Base-by-base conservation (phyloP, 2,329 filamentous ascomycete species). In the Botryotinia convoluta region DNA sequence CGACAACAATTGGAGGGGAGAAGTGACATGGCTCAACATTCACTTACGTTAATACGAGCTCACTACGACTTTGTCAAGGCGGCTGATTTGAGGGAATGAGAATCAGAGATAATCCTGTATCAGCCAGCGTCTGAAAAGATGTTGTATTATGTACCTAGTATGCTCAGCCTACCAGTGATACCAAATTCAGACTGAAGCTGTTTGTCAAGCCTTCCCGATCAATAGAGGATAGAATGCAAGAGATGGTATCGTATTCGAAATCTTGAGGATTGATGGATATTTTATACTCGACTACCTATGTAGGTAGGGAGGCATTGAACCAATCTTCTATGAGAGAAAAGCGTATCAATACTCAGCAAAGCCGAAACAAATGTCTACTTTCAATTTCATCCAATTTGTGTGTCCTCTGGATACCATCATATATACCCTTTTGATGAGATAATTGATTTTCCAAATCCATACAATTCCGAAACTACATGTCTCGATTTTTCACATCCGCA, bases 21-120 rank as follows among this genome's bases (percentile, higher is more conserved):
- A 26, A 39, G 67, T 69, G 18, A 16, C 37, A 44, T 60, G n/a
- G 51, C 37, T 44, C 48, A 68, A 22, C 18, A 29, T 54, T 39
- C n/a, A 39, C 22, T 26, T 54, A 16, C 8, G 45, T 54, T 26
- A 51, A 68, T 68, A 68, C 64, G 45, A 68, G 64, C 32, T 67
- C 29, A 48, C 20, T 64, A 32, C 39, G 18, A 44, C 39, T 32
- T 51, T 48, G 45, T 20, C 45, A 29, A 39, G 44, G 20, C 10
- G 42, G 32, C 14, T 65, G 29, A 65, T 65, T 67, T 12, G 26
- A n/a, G 35, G 44, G 29, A 35, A 48, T 37, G 44, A 8, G n/a
- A 61, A 59, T 4, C 29, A 35, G 62, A 44, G n/a, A 45, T 45
- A 16, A 61, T 61, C n/a, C 39, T 64, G 18, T 48, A 14, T 14